Evolutionary conservation across 2,329 filamentous ascomycete species (phyloP).

Genomic region (Aspergillus sp.): DNA sequence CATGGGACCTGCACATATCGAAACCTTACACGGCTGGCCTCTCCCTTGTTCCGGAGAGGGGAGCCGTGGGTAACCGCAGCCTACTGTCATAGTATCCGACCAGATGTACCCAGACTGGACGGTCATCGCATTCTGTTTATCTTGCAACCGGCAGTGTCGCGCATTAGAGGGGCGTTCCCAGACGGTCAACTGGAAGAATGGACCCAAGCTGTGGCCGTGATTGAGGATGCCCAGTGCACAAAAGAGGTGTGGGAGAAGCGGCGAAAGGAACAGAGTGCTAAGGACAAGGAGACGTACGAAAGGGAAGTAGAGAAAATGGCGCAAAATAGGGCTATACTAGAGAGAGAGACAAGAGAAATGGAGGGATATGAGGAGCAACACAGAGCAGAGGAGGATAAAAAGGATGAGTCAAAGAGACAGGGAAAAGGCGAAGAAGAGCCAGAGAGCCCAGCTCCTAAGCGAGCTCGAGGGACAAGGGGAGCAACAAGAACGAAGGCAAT

Average conservation of each 20-base stretch:
- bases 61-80: no score
- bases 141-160: background rate
- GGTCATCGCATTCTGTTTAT: background rate
- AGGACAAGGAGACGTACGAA: background rate
- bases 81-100: no score
- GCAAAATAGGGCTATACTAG: background rate
- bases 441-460: background rate
- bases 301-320: background rate
- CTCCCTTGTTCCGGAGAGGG: background rate
- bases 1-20: background rate
- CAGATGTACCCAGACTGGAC: background rate
- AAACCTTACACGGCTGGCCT: background rate
- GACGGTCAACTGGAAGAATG: no score
- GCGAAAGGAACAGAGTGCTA: background rate
- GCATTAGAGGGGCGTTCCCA: background rate
- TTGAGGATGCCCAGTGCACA: background rate
- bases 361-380: background rate
- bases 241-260: background rate
- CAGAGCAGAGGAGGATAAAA: background rate
- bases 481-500: slow-evolving; percentile 4
- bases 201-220: background rate
- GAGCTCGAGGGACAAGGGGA: background rate
- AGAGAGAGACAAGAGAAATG: background rate
- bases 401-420: no score
- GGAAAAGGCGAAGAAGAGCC: background rate